Evolutionary conservation across 306 rosid genomes (phyloP).

Genomic region (Acacia confusa): DNA sequence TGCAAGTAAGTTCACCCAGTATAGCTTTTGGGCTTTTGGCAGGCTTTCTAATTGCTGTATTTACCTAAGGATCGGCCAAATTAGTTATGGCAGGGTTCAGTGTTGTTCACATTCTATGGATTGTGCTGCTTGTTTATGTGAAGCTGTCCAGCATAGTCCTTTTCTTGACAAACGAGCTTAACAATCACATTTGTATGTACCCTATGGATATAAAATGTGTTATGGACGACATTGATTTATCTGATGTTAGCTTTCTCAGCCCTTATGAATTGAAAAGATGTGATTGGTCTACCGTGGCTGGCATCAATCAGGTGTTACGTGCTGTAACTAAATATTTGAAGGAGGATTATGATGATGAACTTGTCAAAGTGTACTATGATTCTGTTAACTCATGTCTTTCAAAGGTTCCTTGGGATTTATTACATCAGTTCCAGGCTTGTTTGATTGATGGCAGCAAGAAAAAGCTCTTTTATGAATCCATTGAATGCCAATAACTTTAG

Average conservation of each 20-base stretch:
- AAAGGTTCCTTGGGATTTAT: conserved; percentile 58
- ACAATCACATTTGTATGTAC: not conserved
- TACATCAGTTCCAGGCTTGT: conserved; percentile 41
- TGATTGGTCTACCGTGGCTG: conserved; percentile 63
- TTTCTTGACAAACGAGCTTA: not conserved
- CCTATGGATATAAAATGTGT: not conserved
- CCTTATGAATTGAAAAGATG: conserved; percentile 44
- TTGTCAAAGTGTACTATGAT: conserved; percentile 50
- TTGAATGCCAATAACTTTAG: conserved; percentile 1
- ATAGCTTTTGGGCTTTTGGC: not conserved
- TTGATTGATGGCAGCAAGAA: conserved; percentile 28
- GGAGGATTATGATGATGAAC: conserved; percentile 46
- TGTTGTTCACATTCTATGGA: not conserved
- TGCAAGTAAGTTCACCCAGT: conserved; percentile 69
- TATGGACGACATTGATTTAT: conserved; percentile 33
- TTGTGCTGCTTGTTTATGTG: not conserved
- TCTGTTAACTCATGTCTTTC: conserved; percentile 54
- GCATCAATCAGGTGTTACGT: conserved; percentile 55
- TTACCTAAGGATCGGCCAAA: not conserved
- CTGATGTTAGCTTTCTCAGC: conserved; percentile 32
- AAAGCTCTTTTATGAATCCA: conserved; percentile 30
- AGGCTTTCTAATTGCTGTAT: not conserved
- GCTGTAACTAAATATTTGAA: conserved; percentile 57
- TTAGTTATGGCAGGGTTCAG: not conserved
- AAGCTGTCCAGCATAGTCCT: not conserved